phyloP scores from a whole-genome alignment of 2,329 filamentous ascomycete species.

The Ophiocordyceps robertsii region DNA sequence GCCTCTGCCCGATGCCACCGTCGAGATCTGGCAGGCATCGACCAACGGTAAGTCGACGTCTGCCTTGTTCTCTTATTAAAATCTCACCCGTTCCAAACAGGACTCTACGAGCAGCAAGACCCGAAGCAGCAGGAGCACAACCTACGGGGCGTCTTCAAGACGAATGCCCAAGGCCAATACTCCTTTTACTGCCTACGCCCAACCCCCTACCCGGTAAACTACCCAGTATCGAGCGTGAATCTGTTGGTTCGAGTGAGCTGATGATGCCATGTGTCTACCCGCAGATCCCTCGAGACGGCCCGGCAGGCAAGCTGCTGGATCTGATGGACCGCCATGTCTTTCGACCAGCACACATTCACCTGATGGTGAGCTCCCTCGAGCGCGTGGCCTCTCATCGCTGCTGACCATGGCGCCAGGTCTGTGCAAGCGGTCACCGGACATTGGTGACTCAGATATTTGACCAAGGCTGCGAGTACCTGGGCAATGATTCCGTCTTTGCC shows the following conservation, averaged over 20 bases:
- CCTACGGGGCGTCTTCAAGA: slow-evolving; percentile 58
- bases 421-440: slow-evolving; percentile 46
- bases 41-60: slow-evolving; percentile 43
- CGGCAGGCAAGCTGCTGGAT: slow-evolving; percentile 35
- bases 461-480: slow-evolving; percentile 46
- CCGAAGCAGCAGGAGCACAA: slow-evolving; percentile 58
- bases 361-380: slow-evolving; percentile 30
- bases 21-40: slow-evolving; percentile 71
- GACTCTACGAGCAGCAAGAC: slow-evolving; percentile 61
- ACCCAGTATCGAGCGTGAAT: no score
- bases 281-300: slow-evolving; percentile 32
- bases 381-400: background rate
- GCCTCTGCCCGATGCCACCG: slow-evolving; percentile 49
- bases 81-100: no score
- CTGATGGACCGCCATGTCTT: slow-evolving; percentile 42
- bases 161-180: slow-evolving; percentile 51
- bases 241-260: background rate
- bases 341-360: slow-evolving; percentile 47
- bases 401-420: slow-evolving; percentile 14
- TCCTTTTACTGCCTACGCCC: slow-evolving; percentile 47
- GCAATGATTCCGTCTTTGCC: slow-evolving; percentile 37
- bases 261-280: background rate
- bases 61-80: no score
- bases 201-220: slow-evolving; percentile 36
- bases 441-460: slow-evolving; percentile 68